phyloP scores from a whole-genome alignment of 768 basidiomycete species.

The Russula brevipes region DNA sequence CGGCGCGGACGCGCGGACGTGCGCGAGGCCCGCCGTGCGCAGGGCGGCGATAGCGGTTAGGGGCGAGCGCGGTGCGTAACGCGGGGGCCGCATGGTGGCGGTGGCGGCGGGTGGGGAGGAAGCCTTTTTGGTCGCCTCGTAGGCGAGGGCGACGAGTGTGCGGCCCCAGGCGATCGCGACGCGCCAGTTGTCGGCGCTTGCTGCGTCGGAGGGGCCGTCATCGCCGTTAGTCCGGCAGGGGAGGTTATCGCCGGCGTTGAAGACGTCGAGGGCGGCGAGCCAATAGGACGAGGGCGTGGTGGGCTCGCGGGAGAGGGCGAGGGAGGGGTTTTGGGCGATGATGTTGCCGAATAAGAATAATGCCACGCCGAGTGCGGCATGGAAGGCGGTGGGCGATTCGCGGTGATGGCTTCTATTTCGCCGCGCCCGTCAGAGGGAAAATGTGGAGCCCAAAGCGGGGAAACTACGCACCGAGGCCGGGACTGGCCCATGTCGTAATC shows the following conservation, averaged over 20 bases:
- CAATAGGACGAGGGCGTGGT: conserved; percentile 49
- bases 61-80: conserved; percentile 35
- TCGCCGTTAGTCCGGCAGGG: conserved; percentile 38
- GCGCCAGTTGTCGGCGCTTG: conserved; percentile 55
- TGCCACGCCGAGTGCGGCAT: conserved; percentile 57
- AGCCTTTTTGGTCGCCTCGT: conserved; percentile 33
- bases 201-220: background rate
- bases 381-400: conserved; percentile 61
- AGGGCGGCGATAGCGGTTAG: conserved; percentile 46
- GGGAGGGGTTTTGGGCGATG: conserved; percentile 46
- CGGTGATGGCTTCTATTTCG: background rate
- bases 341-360: conserved; percentile 61
- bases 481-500: background rate
- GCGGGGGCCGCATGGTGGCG: background rate
- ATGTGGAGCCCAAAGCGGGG: too few relatives aligned
- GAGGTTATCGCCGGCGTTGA: conserved; percentile 61
- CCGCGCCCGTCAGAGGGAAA: background rate
- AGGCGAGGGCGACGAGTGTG: conserved; percentile 55
- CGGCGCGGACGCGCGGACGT: conserved; percentile 39
- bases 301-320: conserved; percentile 54
- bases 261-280: conserved; percentile 65
- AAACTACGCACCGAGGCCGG: background rate
- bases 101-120: background rate
- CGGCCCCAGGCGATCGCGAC: conserved; percentile 66
- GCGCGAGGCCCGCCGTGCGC: conserved; percentile 47